Percentiles rank a stretch among this genome's conserved stretches.
Evolutionary conservation across 768 basidiomycete genomes (phyloP).

Genomic region (Mycena pura): DNA sequence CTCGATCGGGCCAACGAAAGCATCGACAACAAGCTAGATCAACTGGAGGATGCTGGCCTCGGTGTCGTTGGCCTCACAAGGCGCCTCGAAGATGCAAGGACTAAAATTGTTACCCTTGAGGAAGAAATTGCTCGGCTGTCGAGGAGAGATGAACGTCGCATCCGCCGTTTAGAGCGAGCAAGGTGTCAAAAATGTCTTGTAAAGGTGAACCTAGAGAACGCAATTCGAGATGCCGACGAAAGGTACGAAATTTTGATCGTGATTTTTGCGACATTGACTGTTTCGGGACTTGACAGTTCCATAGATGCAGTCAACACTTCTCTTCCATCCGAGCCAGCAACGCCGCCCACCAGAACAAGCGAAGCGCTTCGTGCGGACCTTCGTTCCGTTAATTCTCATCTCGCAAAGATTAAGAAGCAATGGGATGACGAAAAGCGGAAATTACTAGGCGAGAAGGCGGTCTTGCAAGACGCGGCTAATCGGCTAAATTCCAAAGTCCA

Average conservation of each 20-base stretch:
- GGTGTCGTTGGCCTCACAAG: slow-evolving; percentile 74
- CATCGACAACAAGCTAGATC: slow-evolving; percentile 89
- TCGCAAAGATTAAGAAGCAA: slow-evolving; percentile 66
- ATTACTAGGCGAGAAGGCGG: slow-evolving; percentile 73
- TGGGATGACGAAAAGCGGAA: slow-evolving; percentile 74
- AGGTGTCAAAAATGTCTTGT: slow-evolving; percentile 74
- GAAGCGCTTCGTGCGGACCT: slow-evolving; percentile 69
- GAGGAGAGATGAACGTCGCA: slow-evolving; percentile 73
- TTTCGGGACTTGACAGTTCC: slow-evolving; percentile 47
- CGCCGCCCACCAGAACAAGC: slow-evolving; percentile 70
- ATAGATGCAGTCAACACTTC: slow-evolving; percentile 55
- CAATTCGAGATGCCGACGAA: slow-evolving; percentile 59
- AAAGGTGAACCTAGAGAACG: slow-evolving; percentile 59
- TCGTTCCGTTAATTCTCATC: slow-evolving; percentile 64
- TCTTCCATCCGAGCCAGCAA: slow-evolving; percentile 65
- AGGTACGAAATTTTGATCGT: slow-evolving; percentile 51
- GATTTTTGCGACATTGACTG: not conserved
- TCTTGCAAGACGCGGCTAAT: slow-evolving; percentile 73
- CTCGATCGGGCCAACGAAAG: slow-evolving; percentile 82
- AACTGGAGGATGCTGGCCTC: slow-evolving; percentile 80
- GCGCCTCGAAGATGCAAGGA: slow-evolving; percentile 75
- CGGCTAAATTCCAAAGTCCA: slow-evolving; percentile 69
- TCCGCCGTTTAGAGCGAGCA: slow-evolving; percentile 62
- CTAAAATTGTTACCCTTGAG: slow-evolving; percentile 61
- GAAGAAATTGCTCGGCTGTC: slow-evolving; percentile 71